phyloP scores from a whole-genome alignment of 495 filamentous ascomycete genomes.

The Podospora anserina region DNA sequence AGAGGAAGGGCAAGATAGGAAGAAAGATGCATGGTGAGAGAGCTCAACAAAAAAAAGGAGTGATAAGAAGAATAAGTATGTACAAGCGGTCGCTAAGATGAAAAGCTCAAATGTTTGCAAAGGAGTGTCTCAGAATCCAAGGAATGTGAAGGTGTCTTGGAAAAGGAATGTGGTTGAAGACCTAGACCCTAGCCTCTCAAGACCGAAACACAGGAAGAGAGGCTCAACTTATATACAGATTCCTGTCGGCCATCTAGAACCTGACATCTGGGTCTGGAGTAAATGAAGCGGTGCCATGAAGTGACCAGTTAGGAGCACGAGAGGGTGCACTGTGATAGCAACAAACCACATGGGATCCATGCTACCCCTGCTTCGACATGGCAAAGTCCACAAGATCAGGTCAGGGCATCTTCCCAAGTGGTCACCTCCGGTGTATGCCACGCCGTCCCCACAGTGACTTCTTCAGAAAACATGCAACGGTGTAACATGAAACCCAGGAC shows the following conservation, averaged over 20 bases:
- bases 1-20: conserved; percentile 14
- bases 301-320: neutral
- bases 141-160: neutral
- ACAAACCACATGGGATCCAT: neutral
- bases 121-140: neutral
- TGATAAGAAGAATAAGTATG: neutral
- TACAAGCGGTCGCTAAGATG: neutral
- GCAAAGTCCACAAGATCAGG: neutral
- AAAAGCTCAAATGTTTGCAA: neutral
- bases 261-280: neutral
- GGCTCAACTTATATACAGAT: neutral
- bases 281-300: neutral
- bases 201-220: neutral
- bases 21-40: neutral
- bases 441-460: neutral
- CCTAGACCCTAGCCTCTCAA: neutral
- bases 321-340: neutral
- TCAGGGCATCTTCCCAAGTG: neutral
- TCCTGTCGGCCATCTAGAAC: neutral
- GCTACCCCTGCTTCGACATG: neutral
- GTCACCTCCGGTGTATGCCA: neutral
- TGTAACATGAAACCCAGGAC: neutral
- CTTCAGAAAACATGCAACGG: neutral
- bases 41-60: neutral
- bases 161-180: neutral